Evolutionary conservation across 257 asterid species (phyloP).

Genomic region (Penstemon davidsonii): DNA sequence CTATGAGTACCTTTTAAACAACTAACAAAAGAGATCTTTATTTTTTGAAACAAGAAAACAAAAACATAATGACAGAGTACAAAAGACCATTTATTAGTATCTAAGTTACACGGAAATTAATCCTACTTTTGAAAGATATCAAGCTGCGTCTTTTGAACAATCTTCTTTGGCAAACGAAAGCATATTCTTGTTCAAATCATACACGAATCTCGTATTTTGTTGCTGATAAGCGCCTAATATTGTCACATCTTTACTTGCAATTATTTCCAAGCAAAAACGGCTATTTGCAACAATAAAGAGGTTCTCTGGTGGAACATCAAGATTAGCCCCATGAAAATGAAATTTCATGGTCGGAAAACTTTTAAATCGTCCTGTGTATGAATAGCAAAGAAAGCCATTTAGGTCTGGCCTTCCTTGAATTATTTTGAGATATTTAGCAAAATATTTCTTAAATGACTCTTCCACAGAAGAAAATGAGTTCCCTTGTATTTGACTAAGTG

Average conservation of each 20-base stretch:
- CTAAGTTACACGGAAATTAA: too few relatives aligned
- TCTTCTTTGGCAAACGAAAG: conserved; percentile 36
- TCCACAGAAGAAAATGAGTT: conserved; percentile 1
- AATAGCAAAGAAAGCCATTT: conserved; percentile 22
- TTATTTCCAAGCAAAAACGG: conserved; percentile 25
- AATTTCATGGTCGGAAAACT: conserved; percentile 26
- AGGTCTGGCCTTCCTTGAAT: neutral
- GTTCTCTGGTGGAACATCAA: conserved; percentile 20
- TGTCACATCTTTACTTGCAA: neutral
- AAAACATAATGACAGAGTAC: too few relatives aligned
- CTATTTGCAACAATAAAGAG: conserved; percentile 3
- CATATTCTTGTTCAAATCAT: conserved; percentile 29
- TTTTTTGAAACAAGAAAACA: too few relatives aligned
- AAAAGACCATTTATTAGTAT: too few relatives aligned
- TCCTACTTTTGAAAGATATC: neutral
- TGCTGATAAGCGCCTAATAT: conserved; percentile 42
- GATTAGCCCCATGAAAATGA: conserved; percentile 35
- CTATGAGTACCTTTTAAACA: too few relatives aligned
- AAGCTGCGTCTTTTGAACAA: conserved; percentile 28
- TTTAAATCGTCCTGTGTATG: neutral
- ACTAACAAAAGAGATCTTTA: neutral
- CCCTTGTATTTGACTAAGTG: conserved; percentile 16
- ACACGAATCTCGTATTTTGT: conserved; percentile 30
- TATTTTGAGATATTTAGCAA: conserved; percentile 16
- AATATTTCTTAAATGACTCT: neutral